Evolutionary conservation across 495 filamentous ascomycete genomes (phyloP).

Genomic region (Talaromyces wortmannii): DNA sequence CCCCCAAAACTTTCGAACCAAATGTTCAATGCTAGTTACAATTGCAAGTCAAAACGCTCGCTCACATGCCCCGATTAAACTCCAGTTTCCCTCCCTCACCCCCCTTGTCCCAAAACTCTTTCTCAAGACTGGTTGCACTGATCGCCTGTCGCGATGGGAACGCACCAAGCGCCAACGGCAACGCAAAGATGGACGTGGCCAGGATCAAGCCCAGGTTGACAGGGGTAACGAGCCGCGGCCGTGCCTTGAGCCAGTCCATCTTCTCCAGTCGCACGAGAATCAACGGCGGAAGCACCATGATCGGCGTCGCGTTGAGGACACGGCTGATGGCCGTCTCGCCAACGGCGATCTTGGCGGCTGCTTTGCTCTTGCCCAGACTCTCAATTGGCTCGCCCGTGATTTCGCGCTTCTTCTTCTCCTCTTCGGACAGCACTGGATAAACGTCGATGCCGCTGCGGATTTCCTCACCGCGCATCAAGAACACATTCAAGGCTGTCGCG

Average conservation of each 20-base stretch:
- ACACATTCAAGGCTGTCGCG: slow-evolving; percentile 88
- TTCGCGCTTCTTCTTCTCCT: slow-evolving; percentile 47
- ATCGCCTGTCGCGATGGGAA: slow-evolving; percentile 89
- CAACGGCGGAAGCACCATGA: slow-evolving; percentile 92
- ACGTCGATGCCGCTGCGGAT: slow-evolving; percentile 91
- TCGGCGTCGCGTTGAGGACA: slow-evolving; percentile 87
- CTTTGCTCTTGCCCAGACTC: slow-evolving; percentile 76
- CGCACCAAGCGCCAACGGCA: slow-evolving; percentile 79
- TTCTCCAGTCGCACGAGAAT: slow-evolving; percentile 76
- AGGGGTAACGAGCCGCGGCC: slow-evolving; percentile 66
- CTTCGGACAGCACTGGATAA: slow-evolving; percentile 64
- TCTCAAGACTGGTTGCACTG: slow-evolving; percentile 62
- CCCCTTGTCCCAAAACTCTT: slow-evolving; percentile 74
- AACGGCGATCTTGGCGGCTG: slow-evolving; percentile 82
- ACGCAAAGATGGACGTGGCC: slow-evolving; percentile 70
- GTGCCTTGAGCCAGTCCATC: slow-evolving; percentile 63
- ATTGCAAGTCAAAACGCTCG: not conserved
- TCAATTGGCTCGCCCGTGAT: slow-evolving; percentile 52
- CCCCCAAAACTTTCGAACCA: not conserved
- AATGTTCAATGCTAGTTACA: not conserved
- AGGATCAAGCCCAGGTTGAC: slow-evolving; percentile 81
- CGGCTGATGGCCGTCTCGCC: slow-evolving; percentile 84
- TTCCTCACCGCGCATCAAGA: slow-evolving; percentile 95
- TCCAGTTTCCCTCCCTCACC: slow-evolving; percentile 71
- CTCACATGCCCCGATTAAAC: slow-evolving; percentile 85